Base-by-base conservation (phyloP, 306 rosid genomes). In the Carpinus viminea region DNA sequence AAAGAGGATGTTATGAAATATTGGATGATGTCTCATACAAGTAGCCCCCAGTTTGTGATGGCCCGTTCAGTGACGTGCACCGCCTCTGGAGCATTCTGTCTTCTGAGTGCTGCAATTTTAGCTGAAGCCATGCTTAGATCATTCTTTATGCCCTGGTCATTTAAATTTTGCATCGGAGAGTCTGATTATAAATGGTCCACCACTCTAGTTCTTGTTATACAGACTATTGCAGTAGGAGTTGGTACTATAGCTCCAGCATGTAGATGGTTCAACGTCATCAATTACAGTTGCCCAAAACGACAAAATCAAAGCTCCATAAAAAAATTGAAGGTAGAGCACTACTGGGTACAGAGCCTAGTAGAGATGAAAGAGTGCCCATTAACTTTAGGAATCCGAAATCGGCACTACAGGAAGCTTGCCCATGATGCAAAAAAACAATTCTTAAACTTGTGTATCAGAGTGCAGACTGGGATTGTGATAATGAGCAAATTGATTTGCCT, bases 11-110 rank as follows among this genome's bases (percentile, higher is more conserved):
- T 94, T 61, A 82, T 79, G 87, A 91, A 82, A 61, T 79, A 81
- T 76, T 92, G 98, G 98, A 83, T 92, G 94, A 94, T 92, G 98
- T 89, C 94, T 68, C 91, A 92, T 68, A 92, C 96, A 0, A 80
- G 91, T 36, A 86, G 90, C 52, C 98, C 98, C 15, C 98, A 94
- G 70, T 94, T 90, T 87, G 91, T 94, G 59, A 75, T 94, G 81
- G 98, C 94, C 45, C 91, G 97, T n/a, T 94, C 98, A 21, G 93
- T 85, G 7, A 88, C 91, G 0, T 91, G 96, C 77, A 89, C 92
- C 24, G 98, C 98, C 10, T 87, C 97, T 55, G 98, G 97, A 41
- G 96, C 89, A 7, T 84, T 92, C 24, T 88, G 98, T 83, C 89
- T 94, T 77, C 64, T 94, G 5, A 86, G 93, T 73, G 85, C 93